A percentile compares a stretch with the other conserved stretches of the same genome.
Conservation (phyloP, 768 basidiomycete genomes). For the Leccinum pellstonianum region DNA sequence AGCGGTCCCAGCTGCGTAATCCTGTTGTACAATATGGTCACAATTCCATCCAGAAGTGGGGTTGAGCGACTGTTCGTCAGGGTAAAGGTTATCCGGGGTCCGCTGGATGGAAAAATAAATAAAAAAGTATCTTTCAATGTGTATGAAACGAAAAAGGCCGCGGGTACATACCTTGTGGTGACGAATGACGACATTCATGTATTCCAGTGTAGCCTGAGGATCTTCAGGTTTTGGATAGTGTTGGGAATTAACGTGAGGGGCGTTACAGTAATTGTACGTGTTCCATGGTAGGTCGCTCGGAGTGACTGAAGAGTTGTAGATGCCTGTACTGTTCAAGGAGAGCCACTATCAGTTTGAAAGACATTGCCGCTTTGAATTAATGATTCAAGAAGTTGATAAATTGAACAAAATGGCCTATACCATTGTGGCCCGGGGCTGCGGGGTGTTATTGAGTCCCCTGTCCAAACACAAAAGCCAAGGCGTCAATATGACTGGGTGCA, state of each 20-base stretch:
- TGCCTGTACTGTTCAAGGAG: constrained; percentile 25
- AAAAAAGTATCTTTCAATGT: not conserved
- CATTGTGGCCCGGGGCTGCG: constrained; percentile 12
- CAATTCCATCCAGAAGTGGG: constrained; percentile 42
- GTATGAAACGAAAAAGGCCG: not conserved
- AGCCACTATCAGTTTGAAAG: constrained; percentile 8
- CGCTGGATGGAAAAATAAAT: constrained; percentile 28
- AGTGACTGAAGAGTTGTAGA: constrained; percentile 46
- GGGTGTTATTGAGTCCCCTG: not conserved
- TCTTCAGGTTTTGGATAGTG: constrained; percentile 37
- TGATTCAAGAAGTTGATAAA: not conserved
- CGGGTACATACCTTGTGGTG: constrained; percentile 47
- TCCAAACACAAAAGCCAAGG: not conserved
- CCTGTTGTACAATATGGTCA: constrained; percentile 37
- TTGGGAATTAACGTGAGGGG: constrained; percentile 42
- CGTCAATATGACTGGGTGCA: not conserved
- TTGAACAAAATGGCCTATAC: not conserved
- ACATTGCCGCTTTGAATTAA: not conserved
- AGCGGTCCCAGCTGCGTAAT: constrained; percentile 37
- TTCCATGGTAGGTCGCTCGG: constrained; percentile 43
- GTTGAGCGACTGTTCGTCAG: constrained; percentile 41
- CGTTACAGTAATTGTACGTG: constrained; percentile 56
- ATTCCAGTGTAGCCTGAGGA: constrained; percentile 35
- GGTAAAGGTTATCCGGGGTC: constrained; percentile 50
- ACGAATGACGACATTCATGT: constrained; percentile 43